These are phyloP conservation scores for Alternaria hordeiaustralica DNA, from an alignment of 2,329 filamentous ascomycete genomes.

Conservation along the genomic window DNA sequence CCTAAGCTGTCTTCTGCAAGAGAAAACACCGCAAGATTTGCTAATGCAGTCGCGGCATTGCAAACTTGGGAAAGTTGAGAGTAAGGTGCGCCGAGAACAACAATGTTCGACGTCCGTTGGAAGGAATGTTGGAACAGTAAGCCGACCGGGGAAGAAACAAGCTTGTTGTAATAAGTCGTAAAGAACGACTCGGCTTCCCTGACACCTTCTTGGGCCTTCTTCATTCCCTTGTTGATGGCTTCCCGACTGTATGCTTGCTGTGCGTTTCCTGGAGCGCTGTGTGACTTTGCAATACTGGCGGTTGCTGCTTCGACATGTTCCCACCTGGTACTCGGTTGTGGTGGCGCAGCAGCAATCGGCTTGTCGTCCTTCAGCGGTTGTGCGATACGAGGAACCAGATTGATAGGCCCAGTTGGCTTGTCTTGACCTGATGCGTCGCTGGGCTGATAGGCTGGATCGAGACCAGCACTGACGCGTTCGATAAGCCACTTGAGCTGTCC, in stretches of 20 bases:
- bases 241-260: conserved; percentile 46
- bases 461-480: conserved; percentile 65
- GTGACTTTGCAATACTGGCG: conserved; percentile 55
- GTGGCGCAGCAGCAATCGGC: conserved; percentile 52
- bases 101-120: conserved; percentile 66
- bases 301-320: conserved; percentile 34
- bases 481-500: conserved; percentile 72
- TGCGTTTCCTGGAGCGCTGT: conserved; percentile 39
- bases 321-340: conserved; percentile 45
- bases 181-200: conserved; percentile 34
- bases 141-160: conserved; percentile 61
- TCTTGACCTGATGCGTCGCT: conserved; percentile 20
- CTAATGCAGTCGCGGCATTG: conserved; percentile 70
- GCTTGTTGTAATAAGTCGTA: conserved; percentile 32
- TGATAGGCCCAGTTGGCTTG: conserved; percentile 41
- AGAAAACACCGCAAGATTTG: conserved; percentile 73
- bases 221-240: conserved; percentile 42
- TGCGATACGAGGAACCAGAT: conserved; percentile 58
- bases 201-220: conserved; percentile 38
- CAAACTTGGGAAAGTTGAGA: conserved; percentile 59
- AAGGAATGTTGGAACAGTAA: conserved; percentile 74
- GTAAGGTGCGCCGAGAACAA: conserved; percentile 76
- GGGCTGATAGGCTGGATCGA: conserved; percentile 34
- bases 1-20: conserved; percentile 83
- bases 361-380: conserved; percentile 57